Conservation (phyloP, 1,139 yeast genomes). For the Eremothecium coryli region DNA sequence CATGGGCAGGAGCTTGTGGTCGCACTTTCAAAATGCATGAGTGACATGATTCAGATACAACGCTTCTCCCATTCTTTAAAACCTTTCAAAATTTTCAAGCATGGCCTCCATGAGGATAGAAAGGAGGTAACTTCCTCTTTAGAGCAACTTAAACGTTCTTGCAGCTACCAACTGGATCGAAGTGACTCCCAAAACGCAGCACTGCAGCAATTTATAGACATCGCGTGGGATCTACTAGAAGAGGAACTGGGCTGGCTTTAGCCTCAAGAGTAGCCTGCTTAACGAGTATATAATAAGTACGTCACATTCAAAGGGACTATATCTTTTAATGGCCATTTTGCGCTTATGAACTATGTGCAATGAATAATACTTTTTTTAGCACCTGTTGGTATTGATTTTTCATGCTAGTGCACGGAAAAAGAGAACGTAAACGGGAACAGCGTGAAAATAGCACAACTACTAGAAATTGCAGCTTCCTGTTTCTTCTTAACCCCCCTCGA, state of each 20-base stretch:
- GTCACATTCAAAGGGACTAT: too few species aligned
- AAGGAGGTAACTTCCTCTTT: not conserved
- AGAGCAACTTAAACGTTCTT: not conserved
- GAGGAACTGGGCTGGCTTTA: conserved; percentile 29
- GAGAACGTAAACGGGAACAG: too few species aligned
- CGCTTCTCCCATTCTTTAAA: conserved; percentile 24
- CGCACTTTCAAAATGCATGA: conserved; percentile 27
- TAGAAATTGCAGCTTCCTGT: too few species aligned
- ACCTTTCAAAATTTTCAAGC: conserved; percentile 26
- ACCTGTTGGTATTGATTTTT: too few species aligned
- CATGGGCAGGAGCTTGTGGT: conserved; percentile 24
- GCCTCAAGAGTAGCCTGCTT: too few species aligned
- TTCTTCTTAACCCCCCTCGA: too few species aligned
- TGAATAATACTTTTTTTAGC: too few species aligned
- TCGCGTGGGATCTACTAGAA: conserved; percentile 24
- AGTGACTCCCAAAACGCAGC: conserved; percentile 11
- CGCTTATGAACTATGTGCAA: too few species aligned
- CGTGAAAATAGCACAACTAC: too few species aligned
- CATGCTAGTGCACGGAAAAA: too few species aligned
- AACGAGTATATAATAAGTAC: too few species aligned
- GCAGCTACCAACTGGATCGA: conserved; percentile 3
- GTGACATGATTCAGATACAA: conserved; percentile 27
- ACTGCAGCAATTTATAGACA: conserved; percentile 15
- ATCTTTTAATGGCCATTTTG: too few species aligned
- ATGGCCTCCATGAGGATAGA: conserved; percentile 10